A percentile compares a stretch with the other conserved stretches of the same genome.
phyloP scores from a whole-genome alignment of 1,284 basidiomycete genomes.

The Termitomyces sp. region DNA sequence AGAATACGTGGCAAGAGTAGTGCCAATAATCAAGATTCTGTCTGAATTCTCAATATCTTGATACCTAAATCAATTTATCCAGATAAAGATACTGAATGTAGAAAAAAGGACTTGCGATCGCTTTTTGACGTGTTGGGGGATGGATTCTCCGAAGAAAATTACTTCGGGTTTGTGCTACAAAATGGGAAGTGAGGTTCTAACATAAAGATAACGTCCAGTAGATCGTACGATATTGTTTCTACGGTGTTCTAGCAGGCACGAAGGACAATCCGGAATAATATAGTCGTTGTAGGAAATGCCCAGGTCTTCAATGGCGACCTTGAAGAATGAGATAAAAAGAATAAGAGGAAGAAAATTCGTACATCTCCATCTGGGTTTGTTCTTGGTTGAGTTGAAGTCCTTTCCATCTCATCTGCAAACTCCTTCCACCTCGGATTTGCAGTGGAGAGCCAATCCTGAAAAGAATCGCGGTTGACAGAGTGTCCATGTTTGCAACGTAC shows the following conservation, averaged over 20 bases:
- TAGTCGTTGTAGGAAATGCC: constrained; percentile 75
- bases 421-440: constrained; percentile 79
- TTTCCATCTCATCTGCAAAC: constrained; percentile 64
- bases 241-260: constrained; percentile 53
- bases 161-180: constrained; percentile 76
- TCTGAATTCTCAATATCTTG: constrained; percentile 56
- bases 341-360: constrained; percentile 22
- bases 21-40: constrained; percentile 76
- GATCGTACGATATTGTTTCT: constrained; percentile 47
- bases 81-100: background rate
- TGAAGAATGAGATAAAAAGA: background rate
- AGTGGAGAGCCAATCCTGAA: constrained; percentile 68
- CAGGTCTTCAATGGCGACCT: constrained; percentile 72
- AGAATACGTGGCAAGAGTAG: constrained; percentile 88
- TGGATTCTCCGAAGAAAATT: constrained; percentile 88
- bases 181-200: background rate
- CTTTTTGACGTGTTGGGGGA: constrained; percentile 55
- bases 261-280: constrained; percentile 71
- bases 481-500: constrained; percentile 76
- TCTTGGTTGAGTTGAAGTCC: constrained; percentile 57
- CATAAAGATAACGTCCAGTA: constrained; percentile 1
- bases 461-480: constrained; percentile 57
- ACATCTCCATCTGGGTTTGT: constrained; percentile 95
- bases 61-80: constrained; percentile 39
- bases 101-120: constrained; percentile 53